These are phyloP conservation scores for Favolaschia claudopus DNA, from an alignment of 768 basidiomycete genomes.

Conservation along the genomic window DNA sequence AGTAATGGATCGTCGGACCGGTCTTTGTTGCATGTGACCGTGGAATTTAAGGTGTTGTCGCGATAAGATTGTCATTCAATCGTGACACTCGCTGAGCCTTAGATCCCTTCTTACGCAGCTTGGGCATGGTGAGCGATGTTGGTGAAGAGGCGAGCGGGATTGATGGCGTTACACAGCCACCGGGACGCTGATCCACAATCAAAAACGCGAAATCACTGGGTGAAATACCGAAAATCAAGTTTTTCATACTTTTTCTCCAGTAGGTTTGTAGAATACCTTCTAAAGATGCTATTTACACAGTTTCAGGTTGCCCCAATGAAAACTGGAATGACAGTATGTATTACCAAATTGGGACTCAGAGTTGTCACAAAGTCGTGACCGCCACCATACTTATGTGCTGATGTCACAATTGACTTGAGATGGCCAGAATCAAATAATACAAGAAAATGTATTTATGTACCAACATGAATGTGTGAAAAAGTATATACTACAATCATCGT, in stretches of 20 bases:
- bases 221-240: neutral
- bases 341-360: constrained; percentile 1
- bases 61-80: no score
- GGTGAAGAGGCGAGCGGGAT: neutral
- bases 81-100: neutral
- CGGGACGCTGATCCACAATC: neutral
- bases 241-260: neutral
- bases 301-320: neutral
- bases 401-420: no score
- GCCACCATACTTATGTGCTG: no score
- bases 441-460: no score
- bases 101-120: neutral
- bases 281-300: neutral
- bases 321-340: neutral
- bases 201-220: constrained; percentile 1
- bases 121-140: neutral
- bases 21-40: no score
- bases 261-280: neutral
- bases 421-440: no score
- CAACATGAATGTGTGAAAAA: no score
- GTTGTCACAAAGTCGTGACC: neutral
- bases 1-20: no score
- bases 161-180: constrained; percentile 1
- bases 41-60: no score
- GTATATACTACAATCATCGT: no score